phyloP scores from a whole-genome alignment of 345 rosid genomes.

The Stellera chamaejasme region DNA sequence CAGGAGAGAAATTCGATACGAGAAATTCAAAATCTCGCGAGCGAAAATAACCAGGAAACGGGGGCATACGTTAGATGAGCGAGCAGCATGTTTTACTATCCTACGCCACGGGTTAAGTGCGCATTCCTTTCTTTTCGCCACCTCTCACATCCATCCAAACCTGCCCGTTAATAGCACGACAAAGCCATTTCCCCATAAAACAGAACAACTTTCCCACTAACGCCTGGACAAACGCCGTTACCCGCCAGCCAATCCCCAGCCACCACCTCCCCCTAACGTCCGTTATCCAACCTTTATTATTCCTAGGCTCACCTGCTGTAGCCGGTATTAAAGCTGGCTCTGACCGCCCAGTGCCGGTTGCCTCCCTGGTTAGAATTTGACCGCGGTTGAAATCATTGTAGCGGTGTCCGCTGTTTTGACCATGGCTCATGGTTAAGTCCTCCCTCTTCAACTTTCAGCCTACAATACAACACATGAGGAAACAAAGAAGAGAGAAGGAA shows the following conservation, averaged over 20 bases:
- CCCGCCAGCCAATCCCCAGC: constrained; percentile 20
- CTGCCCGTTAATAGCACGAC: constrained; percentile 79
- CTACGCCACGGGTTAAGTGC: constrained; percentile 11
- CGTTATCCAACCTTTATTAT: constrained; percentile 39
- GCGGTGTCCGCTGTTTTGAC: constrained; percentile 19
- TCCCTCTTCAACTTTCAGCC: constrained; percentile 11
- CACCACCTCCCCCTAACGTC: constrained; percentile 20
- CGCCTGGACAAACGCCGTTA: constrained; percentile 46
- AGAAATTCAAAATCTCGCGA: constrained; percentile 6
- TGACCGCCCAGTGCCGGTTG: constrained; percentile 48
- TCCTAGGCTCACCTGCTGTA: constrained; percentile 22
- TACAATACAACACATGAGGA: constrained; percentile 16
- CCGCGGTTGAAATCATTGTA: constrained; percentile 74
- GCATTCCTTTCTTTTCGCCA: constrained; percentile 15
- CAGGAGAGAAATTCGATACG: constrained; percentile 11
- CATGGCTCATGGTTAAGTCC: constrained; percentile 12
- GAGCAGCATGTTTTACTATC: constrained; percentile 8
- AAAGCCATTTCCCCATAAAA: constrained; percentile 54
- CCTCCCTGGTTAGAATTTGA: constrained; percentile 53
- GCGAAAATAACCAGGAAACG: constrained; percentile 4
- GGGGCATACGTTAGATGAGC: constrained; percentile 5
- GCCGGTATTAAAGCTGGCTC: constrained; percentile 20
- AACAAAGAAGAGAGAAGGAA: constrained; percentile 17
- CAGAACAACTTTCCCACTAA: constrained; percentile 47
- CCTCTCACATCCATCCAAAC: constrained; percentile 33